Base-by-base conservation (phyloP, 2,329 filamentous ascomycete genomes). In the Scorias spongiosa region DNA sequence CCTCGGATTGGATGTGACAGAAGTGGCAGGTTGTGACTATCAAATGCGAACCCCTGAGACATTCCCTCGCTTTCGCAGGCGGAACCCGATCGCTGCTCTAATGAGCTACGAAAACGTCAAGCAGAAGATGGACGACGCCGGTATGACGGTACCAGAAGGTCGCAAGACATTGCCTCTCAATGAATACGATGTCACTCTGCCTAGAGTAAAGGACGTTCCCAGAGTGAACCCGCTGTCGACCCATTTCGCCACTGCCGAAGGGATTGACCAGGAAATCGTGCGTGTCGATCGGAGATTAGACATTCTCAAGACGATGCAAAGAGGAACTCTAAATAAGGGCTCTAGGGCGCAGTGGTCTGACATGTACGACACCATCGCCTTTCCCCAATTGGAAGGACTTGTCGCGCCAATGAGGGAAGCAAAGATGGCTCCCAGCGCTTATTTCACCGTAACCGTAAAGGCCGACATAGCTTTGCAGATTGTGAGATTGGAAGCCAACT, bases 1-100 rank as follows among this genome's bases (percentile, higher is more conserved):
- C 15, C 32, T 36, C 9, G 15, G 32, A 12, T 12, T 15, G 32
- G 12, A 79, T 4, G 73, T 70, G 53, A 61, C 80, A 2, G 46
- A 58, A 36, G 54, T 62, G 10, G 54, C 48, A 4, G 50, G 32
- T 12, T 12, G 32, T 15, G 15, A 36, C 32, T 12, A 12, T 12
- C 32, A 12, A 15, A 15, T 12, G 3, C 32, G 32, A 36, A 12
- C 4, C 32, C 11, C 11, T 5, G 32, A 36, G 15, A 36, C 32
- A 12, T 15, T 36, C 12, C 32, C 32, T 15, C 32, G 32, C 15
- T 36, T 36, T 15, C 32, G 32, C 12, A 3, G 32, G 32, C 32
- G 32, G 32, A 36, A 36, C 9, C 12, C 15, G 11, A 5, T 36
- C 12, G 12, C 11, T 4, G 9, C 32, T 12, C 9, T 12, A 12